These are phyloP conservation scores for Limnanthes douglasii DNA, from an alignment of 345 rosid genomes.

Conservation along the genomic window DNA sequence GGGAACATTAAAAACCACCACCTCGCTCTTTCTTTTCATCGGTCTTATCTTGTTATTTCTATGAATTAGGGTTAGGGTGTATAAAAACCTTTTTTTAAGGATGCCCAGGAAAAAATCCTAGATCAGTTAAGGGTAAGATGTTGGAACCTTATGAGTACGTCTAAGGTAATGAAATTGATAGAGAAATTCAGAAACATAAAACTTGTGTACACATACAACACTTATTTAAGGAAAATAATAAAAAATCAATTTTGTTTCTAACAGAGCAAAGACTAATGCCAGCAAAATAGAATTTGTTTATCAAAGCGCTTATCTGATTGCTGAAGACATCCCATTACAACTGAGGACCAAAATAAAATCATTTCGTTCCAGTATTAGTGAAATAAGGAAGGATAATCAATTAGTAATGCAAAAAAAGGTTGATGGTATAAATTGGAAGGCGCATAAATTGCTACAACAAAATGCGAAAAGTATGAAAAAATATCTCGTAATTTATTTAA, in stretches of 20 bases:
- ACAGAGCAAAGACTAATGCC: no score
- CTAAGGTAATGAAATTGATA: no score
- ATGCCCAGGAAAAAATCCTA: conserved; percentile 3
- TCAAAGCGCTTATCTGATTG: conserved; percentile 9
- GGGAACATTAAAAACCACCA: conserved; percentile 8
- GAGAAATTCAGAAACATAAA: conserved; percentile 7
- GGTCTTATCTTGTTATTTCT: no score
- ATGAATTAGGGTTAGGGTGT: no score
- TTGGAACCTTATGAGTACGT: no score
- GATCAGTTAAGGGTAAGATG: no score
- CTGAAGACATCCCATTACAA: conserved; percentile 8
- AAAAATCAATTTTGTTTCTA: conserved; percentile 8
- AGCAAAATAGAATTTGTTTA: no score
- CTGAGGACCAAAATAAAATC: no score
- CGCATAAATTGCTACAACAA: conserved; percentile 3
- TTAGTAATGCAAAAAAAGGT: conserved; percentile 3
- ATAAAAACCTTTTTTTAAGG: background rate
- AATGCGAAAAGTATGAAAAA: conserved; percentile 6
- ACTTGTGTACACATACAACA: conserved; percentile 10
- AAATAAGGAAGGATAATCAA: conserved; percentile 3
- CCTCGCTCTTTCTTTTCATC: conserved; percentile 8
- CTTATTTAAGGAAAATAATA: conserved; percentile 11
- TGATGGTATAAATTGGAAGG: conserved; percentile 3
- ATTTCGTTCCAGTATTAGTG: conserved; percentile 4
- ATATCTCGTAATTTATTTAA: conserved; percentile 2